Evolutionary conservation across 768 basidiomycete genomes (phyloP), one percentile per base, ranked within the genome.

Genomic region (Hypholoma fasciculare): DNA sequence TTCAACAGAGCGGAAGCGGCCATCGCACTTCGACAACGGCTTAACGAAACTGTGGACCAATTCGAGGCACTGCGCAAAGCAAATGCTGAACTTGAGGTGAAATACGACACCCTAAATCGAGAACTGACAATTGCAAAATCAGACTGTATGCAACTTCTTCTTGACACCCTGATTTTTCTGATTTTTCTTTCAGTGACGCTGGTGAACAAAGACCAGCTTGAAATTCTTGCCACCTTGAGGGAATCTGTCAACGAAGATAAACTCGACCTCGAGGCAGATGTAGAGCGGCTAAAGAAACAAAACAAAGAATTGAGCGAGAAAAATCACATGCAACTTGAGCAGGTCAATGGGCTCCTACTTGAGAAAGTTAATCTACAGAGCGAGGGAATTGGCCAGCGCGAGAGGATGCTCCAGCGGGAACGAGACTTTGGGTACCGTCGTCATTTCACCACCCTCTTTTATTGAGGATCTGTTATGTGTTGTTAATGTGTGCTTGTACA

Each of bases 241-340:
- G 92, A 94, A 58, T 94, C 91, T 1, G 91, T 96, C 43, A 89
- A 88, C 67, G 88, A 91, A 68, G 96, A 98, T 72, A 94, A 94
- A 71, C 79, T 80, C 12, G 82, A 76, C 13, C 79, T 96, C 9
- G 90, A 91, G 67, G 76, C 74, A 1, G 90, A 96, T 54, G 71
- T 90, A 37, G 80, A 80, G 26, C 78, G 78, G 37, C 71, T 94
- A 42, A 83, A 81, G 65, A 83, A 82, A 54, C 83, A 88, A 63
- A 82, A 92, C 66, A 84, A 80, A 61, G 89, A 90, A 30, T 76
- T 92, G 6, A 74, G 74, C 42, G 92, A 95, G 63, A 96, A 93
- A 81, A 92, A 88, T 69, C 81, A 86, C 65, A 90, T 93, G 89
- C 94, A 96, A 66, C 81, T 95, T 19, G 92, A 96, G 72, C 92